phyloP scores from a whole-genome alignment of 2,329 filamentous ascomycete species.

The Dendrostoma leiphaemia region DNA sequence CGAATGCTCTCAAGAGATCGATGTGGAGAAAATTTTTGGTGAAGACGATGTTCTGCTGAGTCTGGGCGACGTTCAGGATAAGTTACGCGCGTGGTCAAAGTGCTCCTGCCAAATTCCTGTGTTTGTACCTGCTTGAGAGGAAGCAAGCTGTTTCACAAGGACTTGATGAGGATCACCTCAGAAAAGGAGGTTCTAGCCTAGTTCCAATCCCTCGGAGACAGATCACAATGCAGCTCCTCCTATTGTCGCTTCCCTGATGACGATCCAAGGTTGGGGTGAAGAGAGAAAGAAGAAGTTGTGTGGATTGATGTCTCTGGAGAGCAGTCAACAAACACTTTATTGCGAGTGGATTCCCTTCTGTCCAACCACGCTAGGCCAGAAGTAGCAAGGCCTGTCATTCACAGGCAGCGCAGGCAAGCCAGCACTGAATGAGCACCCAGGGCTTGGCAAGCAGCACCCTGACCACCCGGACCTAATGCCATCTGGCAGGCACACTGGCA shows the following conservation, averaged over 20 bases:
- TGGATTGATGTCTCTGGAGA: background rate
- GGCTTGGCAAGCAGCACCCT: too few species aligned
- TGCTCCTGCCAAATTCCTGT: background rate
- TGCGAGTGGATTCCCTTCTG: background rate
- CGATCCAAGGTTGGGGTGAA: background rate
- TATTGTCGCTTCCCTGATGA: background rate
- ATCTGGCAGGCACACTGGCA: background rate
- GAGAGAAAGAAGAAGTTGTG: background rate
- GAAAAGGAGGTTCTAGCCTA: background rate
- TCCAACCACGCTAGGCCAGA: background rate
- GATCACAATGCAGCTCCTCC: background rate
- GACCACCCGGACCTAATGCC: background rate
- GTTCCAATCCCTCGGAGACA: background rate
- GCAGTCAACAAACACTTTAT: constrained; percentile 12
- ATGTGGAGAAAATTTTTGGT: background rate
- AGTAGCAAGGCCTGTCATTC: background rate
- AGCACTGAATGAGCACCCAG: too few species aligned
- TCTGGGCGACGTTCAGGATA: too few species aligned
- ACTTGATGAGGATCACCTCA: background rate
- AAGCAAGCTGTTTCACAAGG: background rate
- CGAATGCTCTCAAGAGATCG: too few species aligned
- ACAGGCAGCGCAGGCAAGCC: background rate
- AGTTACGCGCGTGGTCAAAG: background rate
- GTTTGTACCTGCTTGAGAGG: background rate
- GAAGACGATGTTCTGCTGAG: too few species aligned